These are phyloP conservation scores for Diutina siamensis DNA, from an alignment of 1,139 yeast genomes.

Conservation along the genomic window DNA sequence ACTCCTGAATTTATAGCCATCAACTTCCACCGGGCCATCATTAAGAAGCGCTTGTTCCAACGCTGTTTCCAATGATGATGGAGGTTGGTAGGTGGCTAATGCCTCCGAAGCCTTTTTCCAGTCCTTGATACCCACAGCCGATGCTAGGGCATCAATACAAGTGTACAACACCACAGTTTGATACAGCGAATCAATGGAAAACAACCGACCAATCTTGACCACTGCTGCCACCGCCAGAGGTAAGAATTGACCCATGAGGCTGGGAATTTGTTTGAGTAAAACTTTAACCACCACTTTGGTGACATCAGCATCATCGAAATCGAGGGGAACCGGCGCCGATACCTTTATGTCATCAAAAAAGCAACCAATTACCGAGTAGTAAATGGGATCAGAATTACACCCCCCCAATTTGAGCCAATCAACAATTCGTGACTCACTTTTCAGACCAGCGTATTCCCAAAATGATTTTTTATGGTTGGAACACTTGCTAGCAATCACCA, in stretches of 20 bases:
- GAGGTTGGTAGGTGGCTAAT: neutral
- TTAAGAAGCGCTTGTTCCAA: neutral
- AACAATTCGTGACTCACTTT: slow-evolving; percentile 27
- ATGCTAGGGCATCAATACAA: neutral
- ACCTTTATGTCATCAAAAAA: neutral
- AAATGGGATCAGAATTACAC: slow-evolving; percentile 26
- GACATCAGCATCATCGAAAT: neutral
- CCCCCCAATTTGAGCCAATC: slow-evolving; percentile 41
- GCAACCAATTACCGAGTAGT: neutral
- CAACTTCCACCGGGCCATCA: neutral
- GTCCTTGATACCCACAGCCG: neutral
- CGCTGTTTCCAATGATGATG: neutral
- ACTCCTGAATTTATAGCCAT: slow-evolving; percentile 8
- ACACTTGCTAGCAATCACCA: slow-evolving; percentile 10
- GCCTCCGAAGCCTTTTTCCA: neutral
- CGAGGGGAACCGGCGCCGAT: neutral
- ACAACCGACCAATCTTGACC: neutral
- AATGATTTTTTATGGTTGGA: slow-evolving; percentile 29
- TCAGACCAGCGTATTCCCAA: slow-evolving; percentile 40
- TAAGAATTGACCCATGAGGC: neutral
- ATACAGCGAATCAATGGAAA: neutral
- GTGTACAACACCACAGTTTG: neutral
- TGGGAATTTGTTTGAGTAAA: neutral
- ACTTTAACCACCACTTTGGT: neutral
- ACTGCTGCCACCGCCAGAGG: neutral